Conservation (phyloP, 106 monocot species). For the Platanthera zijinensis region DNA sequence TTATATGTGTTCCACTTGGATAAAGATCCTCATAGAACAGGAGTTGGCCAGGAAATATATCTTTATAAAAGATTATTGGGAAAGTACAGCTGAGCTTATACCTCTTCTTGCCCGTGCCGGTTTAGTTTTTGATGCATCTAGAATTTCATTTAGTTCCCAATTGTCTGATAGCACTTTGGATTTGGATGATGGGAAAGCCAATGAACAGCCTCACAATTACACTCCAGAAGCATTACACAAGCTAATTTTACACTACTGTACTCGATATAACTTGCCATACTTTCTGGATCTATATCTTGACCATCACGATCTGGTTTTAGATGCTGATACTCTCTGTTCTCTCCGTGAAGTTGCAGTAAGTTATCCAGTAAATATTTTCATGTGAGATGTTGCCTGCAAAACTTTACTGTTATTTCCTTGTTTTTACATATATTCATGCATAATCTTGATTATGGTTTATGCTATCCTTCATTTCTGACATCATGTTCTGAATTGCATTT, state of each 20-base stretch:
- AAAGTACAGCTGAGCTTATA: constrained; percentile 49
- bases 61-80: constrained; percentile 81
- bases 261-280: constrained; percentile 52
- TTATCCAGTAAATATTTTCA: constrained; percentile 17
- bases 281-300: constrained; percentile 88
- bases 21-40: constrained; percentile 64
- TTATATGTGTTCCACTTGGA: constrained; percentile 42
- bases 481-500: background rate
- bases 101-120: constrained; percentile 58
- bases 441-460: background rate
- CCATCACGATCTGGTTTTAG: constrained; percentile 44
- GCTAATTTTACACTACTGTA: constrained; percentile 54
- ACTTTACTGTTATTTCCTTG: background rate
- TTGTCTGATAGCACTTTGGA: constrained; percentile 19
- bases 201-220: constrained; percentile 16
- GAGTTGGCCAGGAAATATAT: constrained; percentile 71
- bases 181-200: constrained; percentile 18
- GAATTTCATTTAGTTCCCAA: background rate
- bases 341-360: constrained; percentile 79
- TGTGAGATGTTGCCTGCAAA: constrained; percentile 11
- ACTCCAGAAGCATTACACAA: constrained; percentile 51
- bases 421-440: constrained; percentile 1
- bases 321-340: constrained; percentile 36
- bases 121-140: constrained; percentile 28
- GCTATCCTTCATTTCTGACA: background rate